phyloP scores from a whole-genome alignment of 345 rosid genomes.

The Corchorus capsularis region DNA sequence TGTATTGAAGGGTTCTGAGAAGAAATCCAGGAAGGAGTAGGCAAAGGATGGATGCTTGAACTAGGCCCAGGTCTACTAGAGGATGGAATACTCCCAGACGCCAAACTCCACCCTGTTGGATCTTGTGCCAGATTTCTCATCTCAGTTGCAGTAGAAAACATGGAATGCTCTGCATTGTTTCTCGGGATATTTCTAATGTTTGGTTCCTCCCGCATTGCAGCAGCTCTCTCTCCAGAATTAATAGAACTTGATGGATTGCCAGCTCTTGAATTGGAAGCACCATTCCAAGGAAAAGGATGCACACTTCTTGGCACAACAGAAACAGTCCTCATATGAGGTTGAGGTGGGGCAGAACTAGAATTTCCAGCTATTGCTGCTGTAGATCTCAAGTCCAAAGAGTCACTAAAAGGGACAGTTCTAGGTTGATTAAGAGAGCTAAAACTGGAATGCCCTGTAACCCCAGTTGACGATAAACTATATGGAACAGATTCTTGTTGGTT shows the following conservation, averaged over 20 bases:
- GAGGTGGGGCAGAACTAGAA: conserved; percentile 45
- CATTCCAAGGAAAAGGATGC: conserved; percentile 55
- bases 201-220: conserved; percentile 47
- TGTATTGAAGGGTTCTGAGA: conserved; percentile 39
- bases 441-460: conserved; percentile 43
- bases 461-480: conserved; percentile 46
- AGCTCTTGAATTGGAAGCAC: conserved; percentile 50
- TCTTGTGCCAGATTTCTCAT: conserved; percentile 60
- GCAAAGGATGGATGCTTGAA: conserved; percentile 51
- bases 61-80: conserved; percentile 44
- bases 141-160: conserved; percentile 53
- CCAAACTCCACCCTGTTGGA: conserved; percentile 63
- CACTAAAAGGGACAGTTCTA: conserved; percentile 43
- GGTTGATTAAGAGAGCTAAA: conserved; percentile 42
- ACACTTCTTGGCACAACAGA: conserved; percentile 53
- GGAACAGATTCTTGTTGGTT: conserved; percentile 56
- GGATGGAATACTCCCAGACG: conserved; percentile 49
- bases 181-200: conserved; percentile 51
- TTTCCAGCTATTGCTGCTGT: conserved; percentile 33
- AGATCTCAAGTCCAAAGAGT: conserved; percentile 47
- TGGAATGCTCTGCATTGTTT: conserved; percentile 52
- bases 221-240: conserved; percentile 46
- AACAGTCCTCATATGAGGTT: conserved; percentile 42
- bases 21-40: conserved; percentile 54
- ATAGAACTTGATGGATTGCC: conserved; percentile 45